phyloP scores from a whole-genome alignment of 177 flowering plant genomes.

The Vitis hybrid region DNA sequence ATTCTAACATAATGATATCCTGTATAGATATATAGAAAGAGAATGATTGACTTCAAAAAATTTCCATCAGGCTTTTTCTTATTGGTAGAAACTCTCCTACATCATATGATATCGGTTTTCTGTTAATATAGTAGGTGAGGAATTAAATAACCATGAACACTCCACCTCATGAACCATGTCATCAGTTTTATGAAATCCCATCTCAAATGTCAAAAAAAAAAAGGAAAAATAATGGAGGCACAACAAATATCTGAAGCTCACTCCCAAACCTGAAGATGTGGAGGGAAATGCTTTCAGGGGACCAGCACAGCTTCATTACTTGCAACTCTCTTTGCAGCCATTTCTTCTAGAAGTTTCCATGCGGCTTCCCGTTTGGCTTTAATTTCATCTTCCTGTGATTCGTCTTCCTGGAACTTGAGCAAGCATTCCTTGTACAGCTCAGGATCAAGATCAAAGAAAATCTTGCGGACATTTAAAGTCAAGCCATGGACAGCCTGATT shows the following conservation, averaged over 20 bases:
- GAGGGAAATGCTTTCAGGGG: neutral
- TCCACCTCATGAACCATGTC: neutral
- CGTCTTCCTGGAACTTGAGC: slow-evolving; percentile 27
- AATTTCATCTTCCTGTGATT: slow-evolving; percentile 27
- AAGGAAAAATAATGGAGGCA: neutral
- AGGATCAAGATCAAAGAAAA: slow-evolving; percentile 36
- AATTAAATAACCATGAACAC: slow-evolving; percentile 1
- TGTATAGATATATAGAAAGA: no score
- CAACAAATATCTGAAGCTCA: neutral
- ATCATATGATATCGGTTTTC: neutral
- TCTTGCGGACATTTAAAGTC: slow-evolving; percentile 39
- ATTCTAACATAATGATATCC: no score
- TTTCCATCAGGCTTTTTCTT: neutral
- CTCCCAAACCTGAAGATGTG: slow-evolving; percentile 13
- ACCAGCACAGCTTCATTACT: slow-evolving; percentile 21
- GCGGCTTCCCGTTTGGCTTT: slow-evolving; percentile 22
- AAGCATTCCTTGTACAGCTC: slow-evolving; percentile 33
- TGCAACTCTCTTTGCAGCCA: slow-evolving; percentile 26
- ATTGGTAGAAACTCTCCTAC: neutral
- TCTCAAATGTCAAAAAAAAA: slow-evolving; percentile 1
- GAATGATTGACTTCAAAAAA: neutral
- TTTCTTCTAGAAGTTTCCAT: slow-evolving; percentile 38
- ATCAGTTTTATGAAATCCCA: neutral
- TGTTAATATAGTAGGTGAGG: neutral
- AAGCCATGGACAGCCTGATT: slow-evolving; percentile 40